A percentile compares a stretch with the other conserved stretches of the same genome.
Conservation (phyloP, 23 red algal genomes). For the Chondrus crispus region DNA sequence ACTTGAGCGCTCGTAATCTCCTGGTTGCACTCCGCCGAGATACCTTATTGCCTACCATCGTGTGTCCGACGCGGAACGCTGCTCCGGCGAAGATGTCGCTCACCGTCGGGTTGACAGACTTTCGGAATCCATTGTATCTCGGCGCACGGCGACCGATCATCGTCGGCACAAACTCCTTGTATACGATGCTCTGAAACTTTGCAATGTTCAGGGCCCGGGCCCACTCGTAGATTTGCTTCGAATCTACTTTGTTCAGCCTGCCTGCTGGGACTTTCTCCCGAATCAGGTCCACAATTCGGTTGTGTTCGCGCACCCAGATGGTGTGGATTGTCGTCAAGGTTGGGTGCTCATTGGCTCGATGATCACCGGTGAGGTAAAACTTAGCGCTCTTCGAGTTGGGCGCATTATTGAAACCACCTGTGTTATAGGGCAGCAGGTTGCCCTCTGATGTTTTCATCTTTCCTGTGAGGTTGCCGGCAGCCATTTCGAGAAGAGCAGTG, state of each 20-base stretch:
- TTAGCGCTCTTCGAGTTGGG: background rate
- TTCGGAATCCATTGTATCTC: background rate
- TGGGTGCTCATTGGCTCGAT: slow-evolving; percentile 41
- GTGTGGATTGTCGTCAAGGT: slow-evolving; percentile 17
- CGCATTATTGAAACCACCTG: slow-evolving; percentile 23
- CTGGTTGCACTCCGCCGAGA: background rate
- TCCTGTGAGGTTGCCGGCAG: background rate
- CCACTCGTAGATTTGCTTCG: slow-evolving; percentile 18
- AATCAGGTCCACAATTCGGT: background rate
- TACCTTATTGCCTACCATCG: slow-evolving; percentile 34
- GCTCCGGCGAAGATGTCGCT: slow-evolving; percentile 22
- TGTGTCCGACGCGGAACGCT: slow-evolving; percentile 52
- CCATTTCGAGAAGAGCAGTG: background rate
- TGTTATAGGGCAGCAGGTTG: slow-evolving; percentile 28
- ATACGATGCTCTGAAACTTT: slow-evolving; percentile 39
- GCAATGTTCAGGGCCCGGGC: slow-evolving; percentile 24
- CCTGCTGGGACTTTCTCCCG: background rate
- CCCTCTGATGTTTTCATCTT: slow-evolving; percentile 6
- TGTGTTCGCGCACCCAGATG: slow-evolving; percentile 54
- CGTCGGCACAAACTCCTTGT: slow-evolving; percentile 46
- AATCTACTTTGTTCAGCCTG: too few species aligned
- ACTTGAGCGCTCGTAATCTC: background rate
- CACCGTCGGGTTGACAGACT: slow-evolving; percentile 15
- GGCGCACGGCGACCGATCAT: background rate
- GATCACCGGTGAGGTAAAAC: slow-evolving; percentile 31